These are phyloP conservation scores for Choiromyces venosus DNA, from an alignment of 495 filamentous ascomycete species.

Conservation along the genomic window DNA sequence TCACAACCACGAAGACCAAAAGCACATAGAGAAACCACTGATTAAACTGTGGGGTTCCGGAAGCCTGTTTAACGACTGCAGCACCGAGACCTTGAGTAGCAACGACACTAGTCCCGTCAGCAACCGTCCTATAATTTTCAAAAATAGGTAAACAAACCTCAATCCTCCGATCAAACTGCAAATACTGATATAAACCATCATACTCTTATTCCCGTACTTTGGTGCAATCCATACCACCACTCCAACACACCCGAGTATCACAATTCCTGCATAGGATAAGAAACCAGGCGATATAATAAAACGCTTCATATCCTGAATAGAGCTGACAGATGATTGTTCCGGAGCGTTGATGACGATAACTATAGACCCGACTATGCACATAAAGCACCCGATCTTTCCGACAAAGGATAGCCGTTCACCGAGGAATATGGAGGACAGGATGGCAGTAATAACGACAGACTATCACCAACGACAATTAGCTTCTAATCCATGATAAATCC, in stretches of 20 bases:
- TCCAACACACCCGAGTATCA: slow-evolving; percentile 66
- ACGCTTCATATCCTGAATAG: slow-evolving; percentile 87
- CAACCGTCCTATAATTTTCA: neutral
- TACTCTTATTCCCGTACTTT: slow-evolving; percentile 88
- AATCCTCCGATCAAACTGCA: slow-evolving; percentile 92
- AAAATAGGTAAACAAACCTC: slow-evolving; percentile 42
- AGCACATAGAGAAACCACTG: slow-evolving; percentile 95
- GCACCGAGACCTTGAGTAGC: slow-evolving; percentile 90
- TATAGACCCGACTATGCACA: slow-evolving; percentile 87
- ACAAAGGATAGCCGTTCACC: slow-evolving; percentile 94
- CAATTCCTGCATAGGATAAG: slow-evolving; percentile 73
- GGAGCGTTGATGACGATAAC: slow-evolving; percentile 94
- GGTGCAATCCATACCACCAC: slow-evolving; percentile 80
- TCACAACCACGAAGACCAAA: slow-evolving; percentile 80
- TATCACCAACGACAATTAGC: slow-evolving; percentile 20
- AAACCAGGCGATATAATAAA: slow-evolving; percentile 88
- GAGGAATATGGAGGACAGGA: slow-evolving; percentile 90
- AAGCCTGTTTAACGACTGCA: slow-evolving; percentile 79
- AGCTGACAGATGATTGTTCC: slow-evolving; percentile 69
- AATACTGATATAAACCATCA: slow-evolving; percentile 94
- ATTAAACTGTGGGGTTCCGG: slow-evolving; percentile 78
- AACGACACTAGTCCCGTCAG: slow-evolving; percentile 58
- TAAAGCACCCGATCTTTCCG: slow-evolving; percentile 91
- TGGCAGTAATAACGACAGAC: slow-evolving; percentile 87
- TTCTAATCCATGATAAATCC: neutral